Evolutionary conservation across 2,329 filamentous ascomycete species (phyloP).

Genomic region (Aspergillus vadensis): DNA sequence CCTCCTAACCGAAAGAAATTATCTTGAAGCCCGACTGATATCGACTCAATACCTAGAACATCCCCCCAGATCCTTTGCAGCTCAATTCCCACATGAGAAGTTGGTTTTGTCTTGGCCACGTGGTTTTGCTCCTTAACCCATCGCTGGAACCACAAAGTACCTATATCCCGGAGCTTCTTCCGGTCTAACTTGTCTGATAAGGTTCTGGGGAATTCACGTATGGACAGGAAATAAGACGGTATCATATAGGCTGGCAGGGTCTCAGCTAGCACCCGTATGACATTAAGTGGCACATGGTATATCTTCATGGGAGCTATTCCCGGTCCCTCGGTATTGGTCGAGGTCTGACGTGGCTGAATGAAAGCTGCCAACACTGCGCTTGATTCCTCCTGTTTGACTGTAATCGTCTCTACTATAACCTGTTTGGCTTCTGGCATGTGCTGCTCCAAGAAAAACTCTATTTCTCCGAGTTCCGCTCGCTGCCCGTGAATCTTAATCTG

Average conservation of each 20-base stretch:
- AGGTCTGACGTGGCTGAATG: neutral
- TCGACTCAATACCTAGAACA: neutral
- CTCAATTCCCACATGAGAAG: neutral
- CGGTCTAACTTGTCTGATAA: neutral
- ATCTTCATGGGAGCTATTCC: neutral
- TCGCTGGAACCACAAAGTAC: too few species aligned
- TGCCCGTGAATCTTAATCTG: neutral
- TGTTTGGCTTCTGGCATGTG: neutral
- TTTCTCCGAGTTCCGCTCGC: neutral
- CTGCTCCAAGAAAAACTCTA: neutral
- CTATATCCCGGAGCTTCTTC: neutral
- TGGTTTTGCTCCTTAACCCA: neutral
- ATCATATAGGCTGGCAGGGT: conserved; percentile 1
- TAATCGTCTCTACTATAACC: neutral
- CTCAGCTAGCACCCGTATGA: neutral
- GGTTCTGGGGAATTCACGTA: neutral
- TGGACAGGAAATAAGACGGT: neutral
- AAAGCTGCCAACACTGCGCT: neutral
- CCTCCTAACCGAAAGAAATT: conserved; percentile 18
- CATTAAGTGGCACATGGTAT: neutral
- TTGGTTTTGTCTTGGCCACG: neutral
- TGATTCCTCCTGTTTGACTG: neutral
- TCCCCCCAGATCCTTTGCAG: conserved; percentile 12
- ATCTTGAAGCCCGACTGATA: conserved; percentile 8
- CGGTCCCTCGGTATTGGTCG: neutral